Conservation (phyloP, 2,329 filamentous ascomycete species). For the Penicillium paneum region DNA sequence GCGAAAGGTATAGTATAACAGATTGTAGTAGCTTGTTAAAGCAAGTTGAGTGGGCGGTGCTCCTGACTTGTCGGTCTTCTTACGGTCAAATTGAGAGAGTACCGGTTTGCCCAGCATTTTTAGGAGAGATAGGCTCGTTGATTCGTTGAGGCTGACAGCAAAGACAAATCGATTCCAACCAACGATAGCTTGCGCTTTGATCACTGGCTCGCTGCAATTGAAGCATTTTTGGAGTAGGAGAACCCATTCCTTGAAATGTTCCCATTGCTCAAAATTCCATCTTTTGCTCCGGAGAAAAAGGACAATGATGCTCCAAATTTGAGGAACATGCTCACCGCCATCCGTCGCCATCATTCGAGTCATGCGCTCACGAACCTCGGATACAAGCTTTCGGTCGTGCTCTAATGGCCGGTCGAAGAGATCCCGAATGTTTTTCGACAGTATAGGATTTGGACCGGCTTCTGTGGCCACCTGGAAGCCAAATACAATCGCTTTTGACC, state of each 20-base stretch:
- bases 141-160: conserved; percentile 63
- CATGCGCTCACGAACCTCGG: conserved; percentile 66
- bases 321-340: conserved; percentile 66
- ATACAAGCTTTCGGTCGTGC: conserved; percentile 62
- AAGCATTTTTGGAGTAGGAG: conserved; percentile 77
- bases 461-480: conserved; percentile 67
- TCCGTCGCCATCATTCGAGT: conserved; percentile 62
- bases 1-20: conserved; percentile 78
- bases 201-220: conserved; percentile 69
- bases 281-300: conserved; percentile 67
- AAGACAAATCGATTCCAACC: conserved; percentile 86
- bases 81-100: conserved; percentile 64
- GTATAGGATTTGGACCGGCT: conserved; percentile 65
- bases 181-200: conserved; percentile 72
- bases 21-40: conserved; percentile 71
- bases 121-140: conserved; percentile 53
- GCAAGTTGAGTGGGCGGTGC: conserved; percentile 55
- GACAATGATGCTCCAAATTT: conserved; percentile 82
- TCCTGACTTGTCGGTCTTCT: conserved; percentile 51
- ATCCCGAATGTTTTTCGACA: conserved; percentile 62
- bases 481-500: conserved; percentile 68
- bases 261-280: conserved; percentile 63
- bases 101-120: conserved; percentile 68
- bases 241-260: conserved; percentile 71
- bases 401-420: conserved; percentile 51